Evolutionary conservation across 306 rosid genomes (phyloP).

Genomic region (Corylus avellana): DNA sequence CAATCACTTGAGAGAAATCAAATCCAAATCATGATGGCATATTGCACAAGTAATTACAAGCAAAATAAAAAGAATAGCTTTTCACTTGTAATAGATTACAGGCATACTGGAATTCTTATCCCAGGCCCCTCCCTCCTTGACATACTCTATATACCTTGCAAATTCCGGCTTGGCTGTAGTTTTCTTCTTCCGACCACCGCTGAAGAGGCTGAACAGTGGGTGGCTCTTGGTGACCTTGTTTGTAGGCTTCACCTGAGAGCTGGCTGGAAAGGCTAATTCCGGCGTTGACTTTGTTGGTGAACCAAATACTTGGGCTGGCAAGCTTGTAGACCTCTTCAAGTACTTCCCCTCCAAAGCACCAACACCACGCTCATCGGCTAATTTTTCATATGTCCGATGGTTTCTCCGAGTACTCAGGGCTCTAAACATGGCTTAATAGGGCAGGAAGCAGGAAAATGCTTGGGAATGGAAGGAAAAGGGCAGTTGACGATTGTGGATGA

Average conservation of each 20-base stretch:
- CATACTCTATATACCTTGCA: slow-evolving; percentile 54
- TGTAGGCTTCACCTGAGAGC: slow-evolving; percentile 48
- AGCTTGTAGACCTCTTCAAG: slow-evolving; percentile 51
- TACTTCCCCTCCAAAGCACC: slow-evolving; percentile 32
- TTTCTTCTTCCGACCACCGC: slow-evolving; percentile 49
- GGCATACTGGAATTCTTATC: slow-evolving; percentile 50
- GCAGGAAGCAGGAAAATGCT: background rate
- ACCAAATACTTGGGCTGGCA: slow-evolving; percentile 33
- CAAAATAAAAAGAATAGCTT: background rate
- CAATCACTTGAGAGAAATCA: background rate
- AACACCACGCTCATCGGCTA: slow-evolving; percentile 45
- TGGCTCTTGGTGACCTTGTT: slow-evolving; percentile 46
- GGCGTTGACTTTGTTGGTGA: slow-evolving; percentile 12
- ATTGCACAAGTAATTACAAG: background rate
- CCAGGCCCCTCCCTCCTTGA: slow-evolving; percentile 78
- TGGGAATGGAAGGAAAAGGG: slow-evolving; percentile 22
- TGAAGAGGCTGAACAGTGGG: slow-evolving; percentile 49
- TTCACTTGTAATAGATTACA: slow-evolving; percentile 55
- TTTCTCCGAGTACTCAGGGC: slow-evolving; percentile 45
- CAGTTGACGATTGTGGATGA: slow-evolving; percentile 22
- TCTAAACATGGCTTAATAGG: slow-evolving; percentile 45
- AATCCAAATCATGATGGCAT: background rate
- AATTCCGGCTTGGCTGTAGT: slow-evolving; percentile 62
- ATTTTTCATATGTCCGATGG: slow-evolving; percentile 42
- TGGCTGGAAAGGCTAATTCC: slow-evolving; percentile 25